Conservation (phyloP, 2,329 filamentous ascomycete species). For the Sodiomyces alkalinus region DNA sequence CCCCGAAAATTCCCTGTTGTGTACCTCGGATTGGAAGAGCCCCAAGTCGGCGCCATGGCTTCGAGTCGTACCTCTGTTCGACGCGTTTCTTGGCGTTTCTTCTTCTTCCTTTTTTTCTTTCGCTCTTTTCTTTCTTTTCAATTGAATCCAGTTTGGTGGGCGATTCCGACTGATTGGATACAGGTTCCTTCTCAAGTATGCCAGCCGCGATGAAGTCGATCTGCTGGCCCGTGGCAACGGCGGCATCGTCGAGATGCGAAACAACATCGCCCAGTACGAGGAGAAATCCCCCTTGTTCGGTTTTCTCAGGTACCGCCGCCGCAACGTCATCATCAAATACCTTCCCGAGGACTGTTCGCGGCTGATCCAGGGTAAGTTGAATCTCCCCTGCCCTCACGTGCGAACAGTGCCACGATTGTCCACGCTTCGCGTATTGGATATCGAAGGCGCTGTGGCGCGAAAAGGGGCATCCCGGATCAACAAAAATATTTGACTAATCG, state of each 20-base stretch:
- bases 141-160: conserved; percentile 4
- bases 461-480: no score
- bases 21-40: not conserved
- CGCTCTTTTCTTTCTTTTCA: no score
- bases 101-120: conserved; percentile 4
- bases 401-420: conserved; percentile 1
- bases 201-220: conserved; percentile 73
- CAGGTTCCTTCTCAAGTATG: conserved; percentile 93
- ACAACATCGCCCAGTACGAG: conserved; percentile 55
- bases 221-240: conserved; percentile 62
- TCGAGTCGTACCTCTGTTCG: no score
- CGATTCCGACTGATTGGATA: conserved; percentile 4
- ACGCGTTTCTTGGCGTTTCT: conserved; percentile 1
- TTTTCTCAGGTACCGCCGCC: conserved; percentile 74
- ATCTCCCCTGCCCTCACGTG: conserved; percentile 3
- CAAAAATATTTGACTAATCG: not conserved
- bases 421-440: not conserved
- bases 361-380: conserved; percentile 77
- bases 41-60: no score
- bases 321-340: conserved; percentile 86
- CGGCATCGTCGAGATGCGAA: conserved; percentile 72
- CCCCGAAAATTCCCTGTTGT: not conserved
- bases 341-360: conserved; percentile 82
- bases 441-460: no score
- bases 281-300: conserved; percentile 85